Evolutionary conservation across 176 grass and related monocot genomes (phyloP).

Genomic region (Bonia amplexicaulis): DNA sequence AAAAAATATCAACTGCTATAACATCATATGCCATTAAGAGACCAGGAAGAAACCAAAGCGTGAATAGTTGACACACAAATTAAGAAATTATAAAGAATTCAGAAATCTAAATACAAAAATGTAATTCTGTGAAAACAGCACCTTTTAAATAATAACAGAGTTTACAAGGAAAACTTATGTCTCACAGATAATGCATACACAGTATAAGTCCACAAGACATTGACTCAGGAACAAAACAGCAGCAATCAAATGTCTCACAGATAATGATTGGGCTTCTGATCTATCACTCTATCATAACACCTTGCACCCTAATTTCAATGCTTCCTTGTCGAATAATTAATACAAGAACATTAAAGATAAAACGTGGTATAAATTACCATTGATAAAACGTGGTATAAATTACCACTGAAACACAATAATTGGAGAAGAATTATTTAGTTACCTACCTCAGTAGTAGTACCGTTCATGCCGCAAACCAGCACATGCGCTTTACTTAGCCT

Average conservation of each 20-base stretch:
- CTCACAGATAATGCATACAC: neutral
- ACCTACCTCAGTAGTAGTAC: constrained; percentile 81
- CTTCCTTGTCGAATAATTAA: neutral
- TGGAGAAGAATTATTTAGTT: neutral
- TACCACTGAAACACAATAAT: neutral
- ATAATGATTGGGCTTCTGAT: neutral
- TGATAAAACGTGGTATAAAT: neutral
- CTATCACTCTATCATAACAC: neutral
- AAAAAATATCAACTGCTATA: neutral
- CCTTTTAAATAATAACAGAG: neutral
- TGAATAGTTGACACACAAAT: neutral
- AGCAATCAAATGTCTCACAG: neutral
- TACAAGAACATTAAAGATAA: neutral
- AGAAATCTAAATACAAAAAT: neutral
- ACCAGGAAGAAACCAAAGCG: neutral
- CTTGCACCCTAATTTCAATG: neutral
- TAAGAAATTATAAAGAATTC: neutral
- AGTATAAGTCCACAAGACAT: neutral
- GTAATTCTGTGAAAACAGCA: neutral
- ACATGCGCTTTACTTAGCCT: constrained; percentile 89
- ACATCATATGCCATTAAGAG: neutral
- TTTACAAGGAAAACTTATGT: neutral
- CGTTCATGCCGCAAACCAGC: constrained; percentile 77
- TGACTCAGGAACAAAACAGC: neutral
- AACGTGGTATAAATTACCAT: neutral